Evolutionary conservation across 768 basidiomycete species (phyloP).

Genomic region (Tylopilus intermedius): DNA sequence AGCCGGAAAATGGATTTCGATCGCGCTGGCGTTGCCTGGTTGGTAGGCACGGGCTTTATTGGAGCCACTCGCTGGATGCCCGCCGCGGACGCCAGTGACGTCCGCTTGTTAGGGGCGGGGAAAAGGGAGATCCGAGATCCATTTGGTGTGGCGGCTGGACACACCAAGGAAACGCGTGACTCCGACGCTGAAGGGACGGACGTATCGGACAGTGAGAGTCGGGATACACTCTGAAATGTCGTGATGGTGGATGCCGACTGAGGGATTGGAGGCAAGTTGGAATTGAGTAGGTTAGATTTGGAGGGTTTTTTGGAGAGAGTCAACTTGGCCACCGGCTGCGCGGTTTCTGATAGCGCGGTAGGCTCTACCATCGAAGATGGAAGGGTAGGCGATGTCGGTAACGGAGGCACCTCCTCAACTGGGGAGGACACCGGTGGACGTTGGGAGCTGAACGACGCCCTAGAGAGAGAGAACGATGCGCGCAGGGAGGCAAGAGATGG

Average conservation of each 20-base stretch:
- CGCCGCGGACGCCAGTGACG: constrained; percentile 25
- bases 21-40: constrained; percentile 1
- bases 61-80: constrained; percentile 15
- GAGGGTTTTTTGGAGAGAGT: constrained; percentile 24
- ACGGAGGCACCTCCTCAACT: constrained; percentile 23
- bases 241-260: constrained; percentile 26
- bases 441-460: constrained; percentile 26
- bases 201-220: constrained; percentile 16
- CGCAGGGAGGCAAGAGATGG: constrained; percentile 29
- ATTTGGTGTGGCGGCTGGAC: constrained; percentile 1
- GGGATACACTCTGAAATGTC: constrained; percentile 21
- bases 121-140: constrained; percentile 24
- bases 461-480: constrained; percentile 28
- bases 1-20: constrained; percentile 31
- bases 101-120: constrained; percentile 22
- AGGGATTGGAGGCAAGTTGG: constrained; percentile 25
- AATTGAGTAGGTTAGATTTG: constrained; percentile 7
- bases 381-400: constrained; percentile 25
- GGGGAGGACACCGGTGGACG: constrained; percentile 19
- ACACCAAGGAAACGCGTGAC: constrained; percentile 18
- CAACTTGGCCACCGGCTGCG: neutral
- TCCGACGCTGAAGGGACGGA: constrained; percentile 11
- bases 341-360: neutral
- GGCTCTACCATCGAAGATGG: constrained; percentile 2
- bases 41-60: neutral